Evolutionary conservation across 805 yeast species (phyloP).

Genomic region (Dipodascus albidus): DNA sequence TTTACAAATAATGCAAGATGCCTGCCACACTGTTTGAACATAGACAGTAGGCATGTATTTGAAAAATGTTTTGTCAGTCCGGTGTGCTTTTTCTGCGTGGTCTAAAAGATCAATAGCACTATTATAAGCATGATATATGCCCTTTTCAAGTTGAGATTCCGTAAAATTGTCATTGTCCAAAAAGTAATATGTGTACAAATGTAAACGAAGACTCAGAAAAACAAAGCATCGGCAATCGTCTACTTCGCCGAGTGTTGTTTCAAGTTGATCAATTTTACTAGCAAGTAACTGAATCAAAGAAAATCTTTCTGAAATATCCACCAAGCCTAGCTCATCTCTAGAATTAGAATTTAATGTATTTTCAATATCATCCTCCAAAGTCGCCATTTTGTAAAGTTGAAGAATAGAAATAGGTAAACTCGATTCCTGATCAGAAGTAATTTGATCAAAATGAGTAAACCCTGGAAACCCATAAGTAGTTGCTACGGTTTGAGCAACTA

Average conservation of each 20-base stretch:
- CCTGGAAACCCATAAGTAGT: constrained; percentile 93
- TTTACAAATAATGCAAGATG: constrained; percentile 73
- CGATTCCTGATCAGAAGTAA: not conserved
- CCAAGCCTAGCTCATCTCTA: constrained; percentile 52
- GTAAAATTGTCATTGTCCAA: constrained; percentile 39
- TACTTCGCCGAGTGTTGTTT: constrained; percentile 29
- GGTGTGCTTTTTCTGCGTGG: constrained; percentile 54
- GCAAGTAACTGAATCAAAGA: constrained; percentile 63
- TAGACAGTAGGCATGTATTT: constrained; percentile 69
- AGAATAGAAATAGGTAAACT: constrained; percentile 27
- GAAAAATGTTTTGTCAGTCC: constrained; percentile 54
- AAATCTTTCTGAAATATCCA: constrained; percentile 56
- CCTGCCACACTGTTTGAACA: constrained; percentile 81
- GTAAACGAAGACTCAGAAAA: constrained; percentile 66
- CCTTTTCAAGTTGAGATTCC: constrained; percentile 53
- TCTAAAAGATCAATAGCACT: constrained; percentile 62
- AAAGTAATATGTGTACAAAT: constrained; percentile 70
- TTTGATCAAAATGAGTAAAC: constrained; percentile 70
- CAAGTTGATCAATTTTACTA: constrained; percentile 67
- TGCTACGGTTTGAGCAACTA: constrained; percentile 82
- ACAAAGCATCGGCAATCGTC: constrained; percentile 66
- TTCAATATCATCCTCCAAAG: constrained; percentile 77
- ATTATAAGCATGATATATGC: constrained; percentile 66
- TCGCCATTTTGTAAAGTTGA: constrained; percentile 73
- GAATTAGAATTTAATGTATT: constrained; percentile 64